These are phyloP conservation scores for Escovopsis sp. DNA, from an alignment of 2,329 filamentous ascomycete species.

Conservation along the genomic window DNA sequence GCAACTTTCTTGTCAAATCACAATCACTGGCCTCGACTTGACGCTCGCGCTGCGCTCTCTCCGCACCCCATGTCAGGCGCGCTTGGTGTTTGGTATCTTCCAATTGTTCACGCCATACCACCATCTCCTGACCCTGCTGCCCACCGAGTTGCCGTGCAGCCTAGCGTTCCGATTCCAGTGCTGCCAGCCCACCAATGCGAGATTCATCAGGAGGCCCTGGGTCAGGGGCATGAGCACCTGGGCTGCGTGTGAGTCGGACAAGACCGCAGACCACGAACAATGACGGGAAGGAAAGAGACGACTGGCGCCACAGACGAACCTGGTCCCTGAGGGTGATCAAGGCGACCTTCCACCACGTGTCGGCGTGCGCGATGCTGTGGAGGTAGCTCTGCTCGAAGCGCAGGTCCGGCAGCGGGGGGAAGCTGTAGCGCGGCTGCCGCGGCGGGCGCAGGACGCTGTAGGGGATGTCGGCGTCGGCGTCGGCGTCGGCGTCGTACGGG, in stretches of 20 bases:
- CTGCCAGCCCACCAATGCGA: slow-evolving; percentile 75
- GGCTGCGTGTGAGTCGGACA: slow-evolving; percentile 3
- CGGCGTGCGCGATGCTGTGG: slow-evolving; percentile 66
- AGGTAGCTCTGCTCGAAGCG: slow-evolving; percentile 98
- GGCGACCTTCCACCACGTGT: slow-evolving; percentile 63
- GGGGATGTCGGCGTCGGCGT: slow-evolving; percentile 46
- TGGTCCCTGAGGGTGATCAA: slow-evolving; percentile 85
- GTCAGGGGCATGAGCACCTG: slow-evolving; percentile 74
- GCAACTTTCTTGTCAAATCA: too few relatives aligned
- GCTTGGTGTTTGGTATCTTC: slow-evolving; percentile 40
- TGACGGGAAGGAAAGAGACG: too few relatives aligned
- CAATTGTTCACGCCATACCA: slow-evolving; percentile 95
- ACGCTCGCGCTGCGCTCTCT: too few relatives aligned
- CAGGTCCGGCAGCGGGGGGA: slow-evolving; percentile 67
- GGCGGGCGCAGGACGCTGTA: slow-evolving; percentile 46
- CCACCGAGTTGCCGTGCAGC: slow-evolving; percentile 61
- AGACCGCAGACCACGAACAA: background rate
- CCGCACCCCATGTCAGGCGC: too few relatives aligned
- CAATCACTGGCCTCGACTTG: too few relatives aligned
- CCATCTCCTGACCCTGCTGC: slow-evolving; percentile 71
- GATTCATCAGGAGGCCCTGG: slow-evolving; percentile 80
- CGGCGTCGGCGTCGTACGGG: slow-evolving; percentile 17
- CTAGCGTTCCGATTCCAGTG: slow-evolving; percentile 72
- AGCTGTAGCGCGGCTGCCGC: slow-evolving; percentile 25
- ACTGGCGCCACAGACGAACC: slow-evolving; percentile 29